Conservation (phyloP, 345 rosid genomes). For the Nephelium lappaceum region DNA sequence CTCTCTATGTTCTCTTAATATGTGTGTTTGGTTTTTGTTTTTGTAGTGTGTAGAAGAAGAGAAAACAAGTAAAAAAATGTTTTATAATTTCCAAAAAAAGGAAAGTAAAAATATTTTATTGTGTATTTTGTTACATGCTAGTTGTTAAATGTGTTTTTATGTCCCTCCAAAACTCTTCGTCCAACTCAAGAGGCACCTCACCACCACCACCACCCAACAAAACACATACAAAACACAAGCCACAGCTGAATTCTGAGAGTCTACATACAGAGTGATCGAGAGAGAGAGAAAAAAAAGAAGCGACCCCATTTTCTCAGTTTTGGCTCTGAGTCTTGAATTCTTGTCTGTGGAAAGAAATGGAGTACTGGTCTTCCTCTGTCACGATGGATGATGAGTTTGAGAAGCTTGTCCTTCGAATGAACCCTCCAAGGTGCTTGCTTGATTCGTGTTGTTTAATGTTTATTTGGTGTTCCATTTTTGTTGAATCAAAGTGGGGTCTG, state of each 20-base stretch:
- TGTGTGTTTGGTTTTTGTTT: not conserved
- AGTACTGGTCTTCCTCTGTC: conserved; percentile 60
- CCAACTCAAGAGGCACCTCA: conserved; percentile 47
- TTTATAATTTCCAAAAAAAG: too few species aligned
- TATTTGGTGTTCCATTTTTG: conserved; percentile 8
- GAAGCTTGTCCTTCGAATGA: conserved; percentile 76
- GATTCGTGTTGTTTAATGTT: not conserved
- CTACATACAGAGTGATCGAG: conserved; percentile 3
- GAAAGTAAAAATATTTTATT: too few species aligned
- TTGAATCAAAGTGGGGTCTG: conserved; percentile 20
- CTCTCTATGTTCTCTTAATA: not conserved
- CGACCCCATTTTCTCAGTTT: conserved; percentile 5
- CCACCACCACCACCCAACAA: conserved; percentile 15
- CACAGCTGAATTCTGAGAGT: conserved; percentile 23
- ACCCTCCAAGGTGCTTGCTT: conserved; percentile 67
- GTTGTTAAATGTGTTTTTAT: not conserved
- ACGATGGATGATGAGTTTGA: conserved; percentile 64
- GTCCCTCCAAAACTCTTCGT: conserved; percentile 52
- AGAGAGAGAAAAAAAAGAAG: not conserved
- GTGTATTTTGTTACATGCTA: not conserved
- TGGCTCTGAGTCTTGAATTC: too few species aligned
- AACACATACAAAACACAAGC: conserved; percentile 16
- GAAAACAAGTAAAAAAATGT: too few species aligned
- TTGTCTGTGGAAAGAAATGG: conserved; percentile 41
- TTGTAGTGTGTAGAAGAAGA: not conserved